Evolutionary conservation across 768 basidiomycete species (phyloP), one percentile per base, ranked within the genome.

Genomic region (Termitomyces sp.): DNA sequence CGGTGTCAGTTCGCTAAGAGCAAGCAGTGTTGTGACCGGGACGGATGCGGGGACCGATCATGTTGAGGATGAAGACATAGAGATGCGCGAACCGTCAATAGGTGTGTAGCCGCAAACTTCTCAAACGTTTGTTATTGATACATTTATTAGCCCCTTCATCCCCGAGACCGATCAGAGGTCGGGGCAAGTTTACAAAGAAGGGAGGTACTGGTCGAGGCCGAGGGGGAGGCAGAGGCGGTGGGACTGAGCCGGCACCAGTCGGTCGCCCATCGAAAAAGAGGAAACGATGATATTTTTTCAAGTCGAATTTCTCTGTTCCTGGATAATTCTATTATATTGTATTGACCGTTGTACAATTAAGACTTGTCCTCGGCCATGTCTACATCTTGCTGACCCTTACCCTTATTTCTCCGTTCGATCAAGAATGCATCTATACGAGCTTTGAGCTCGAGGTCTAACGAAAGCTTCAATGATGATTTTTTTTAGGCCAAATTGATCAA

Each of bases 1-100:
- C 45, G 73, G 71, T 5, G 75, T 70, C 17, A 83, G 80, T 25
- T 86, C 85, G 9, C 84, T 85, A 0, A 75, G 82, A 64, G 60
- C 49, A 17, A 86, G 82, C 34, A 90, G 88, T 60, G 78, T 83
- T 32, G 77, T 84, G 17, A 90, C 89, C 2, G 87, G 82, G 29
- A 89, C 89, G 4, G 90, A 91, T 62, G 82, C 64, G 8, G 85
- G 84, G 10, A 87, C 86, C 5, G 87, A 88, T 48, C 83, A 86
- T 58, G 79, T 75, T 2, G 87, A 87, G 42, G 89, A 90, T 37
- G 89, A 88, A 8, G 82, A 81, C 51, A 69, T 68, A 11, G 88
- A 87, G 58, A 80, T 76, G 67, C 81, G 75, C 17, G 86, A 86
- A 57, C 73, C 75, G 27, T 84, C 84, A 40, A 76, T 81, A 67